Percentiles rank a stretch among this genome's conserved stretches.
Evolutionary conservation across 768 basidiomycete species (phyloP).

Genomic region (Termitomyces sp.): DNA sequence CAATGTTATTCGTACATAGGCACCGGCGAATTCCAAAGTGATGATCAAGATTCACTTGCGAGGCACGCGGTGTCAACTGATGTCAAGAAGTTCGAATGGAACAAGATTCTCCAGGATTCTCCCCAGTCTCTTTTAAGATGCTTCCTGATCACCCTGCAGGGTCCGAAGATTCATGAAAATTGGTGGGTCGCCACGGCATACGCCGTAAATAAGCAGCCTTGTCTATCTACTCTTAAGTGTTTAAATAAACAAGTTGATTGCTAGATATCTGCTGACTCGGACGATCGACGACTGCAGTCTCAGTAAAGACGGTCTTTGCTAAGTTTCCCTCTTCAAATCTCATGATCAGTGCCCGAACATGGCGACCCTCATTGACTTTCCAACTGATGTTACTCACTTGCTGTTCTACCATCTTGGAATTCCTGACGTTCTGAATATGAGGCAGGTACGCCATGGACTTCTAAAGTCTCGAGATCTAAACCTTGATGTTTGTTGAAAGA

Average conservation of each 20-base stretch:
- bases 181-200: too few relatives aligned
- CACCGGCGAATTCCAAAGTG: neutral
- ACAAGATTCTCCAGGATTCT: constrained; percentile 7
- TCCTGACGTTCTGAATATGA: constrained; percentile 38
- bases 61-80: constrained; percentile 11
- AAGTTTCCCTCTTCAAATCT: neutral
- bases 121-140: neutral
- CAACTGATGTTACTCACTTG: constrained; percentile 44
- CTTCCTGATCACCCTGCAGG: constrained; percentile 1
- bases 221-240: neutral
- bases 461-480: neutral
- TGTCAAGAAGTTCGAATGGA: constrained; percentile 5
- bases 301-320: neutral
- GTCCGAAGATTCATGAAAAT: neutral
- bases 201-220: too few relatives aligned
- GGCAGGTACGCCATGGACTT: constrained; percentile 36
- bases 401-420: constrained; percentile 40
- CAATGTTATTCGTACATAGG: too few relatives aligned
- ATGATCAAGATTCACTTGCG: constrained; percentile 5
- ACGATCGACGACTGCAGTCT: neutral
- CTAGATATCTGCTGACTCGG: too few relatives aligned
- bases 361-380: constrained; percentile 27
- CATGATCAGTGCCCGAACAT: neutral
- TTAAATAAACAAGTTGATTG: too few relatives aligned
- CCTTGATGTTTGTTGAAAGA: constrained; percentile 28